Base-by-base conservation (phyloP, 768 basidiomycete genomes). In the Mycena metata region DNA sequence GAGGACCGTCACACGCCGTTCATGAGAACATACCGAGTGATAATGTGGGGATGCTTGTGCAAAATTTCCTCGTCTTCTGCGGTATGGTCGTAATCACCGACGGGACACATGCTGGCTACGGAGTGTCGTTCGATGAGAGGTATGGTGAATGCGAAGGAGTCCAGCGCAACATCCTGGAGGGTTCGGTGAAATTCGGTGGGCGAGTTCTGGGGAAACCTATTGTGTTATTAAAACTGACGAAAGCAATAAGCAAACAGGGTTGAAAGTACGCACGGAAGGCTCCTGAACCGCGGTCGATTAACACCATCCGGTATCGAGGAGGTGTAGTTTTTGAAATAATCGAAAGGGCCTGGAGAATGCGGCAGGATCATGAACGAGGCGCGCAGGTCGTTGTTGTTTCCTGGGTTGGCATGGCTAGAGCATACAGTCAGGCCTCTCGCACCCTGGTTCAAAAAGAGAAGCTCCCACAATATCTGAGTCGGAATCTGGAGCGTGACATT, bases 401-500 rank as follows among this genome's bases (percentile, higher is more conserved):
- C 62, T 9, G 41, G 30, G 33, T 55, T 2, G 3, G 24, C 39
- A 13, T 23, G 41, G 39, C 21, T 13, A 0, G 5, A 39, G 8
- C 10, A 21, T n/a, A 12, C 5, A 26, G 24, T 39, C 11, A 23
- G 36, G 36, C 6, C 30, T 30, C 30, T 30, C 30, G 30, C 6
- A 6, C 3, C 3, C 30, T 30, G 30, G 30, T 30, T 30, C 30
- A 30, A 30, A 30, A 30, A 30, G 30, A 30, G 6, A 30, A 30
- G 30, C 39, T 24, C 39, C 15, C 15, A 82, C 80, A 81, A 82
- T 17, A 75, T 66, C 16, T 67, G 71, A 1, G 78, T 79, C 8
- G 80, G 80, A 9, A 82, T 51, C 9, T 66, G 69, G 17, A 79
- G 72, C 9, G 75, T 70, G 21, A 80, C 69, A 3, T 74, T 72